phyloP scores from a whole-genome alignment of 225 moss, liverwort and hornwort species.

The Pseudisothecium myosuroides region DNA sequence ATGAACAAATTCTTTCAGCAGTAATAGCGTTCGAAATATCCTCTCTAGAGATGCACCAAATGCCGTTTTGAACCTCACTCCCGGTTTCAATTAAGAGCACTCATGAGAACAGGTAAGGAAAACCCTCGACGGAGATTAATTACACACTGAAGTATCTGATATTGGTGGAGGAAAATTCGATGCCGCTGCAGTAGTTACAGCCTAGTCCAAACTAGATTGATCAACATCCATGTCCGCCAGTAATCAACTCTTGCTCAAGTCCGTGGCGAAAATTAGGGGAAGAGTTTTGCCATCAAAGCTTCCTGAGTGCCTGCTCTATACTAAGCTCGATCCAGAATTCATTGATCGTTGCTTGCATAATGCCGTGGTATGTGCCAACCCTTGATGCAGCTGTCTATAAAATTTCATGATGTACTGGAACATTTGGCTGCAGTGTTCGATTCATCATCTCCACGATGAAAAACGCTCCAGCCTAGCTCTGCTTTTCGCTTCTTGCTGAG shows the following conservation, averaged over 20 bases:
- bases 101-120: background rate
- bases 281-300: background rate
- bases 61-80: background rate
- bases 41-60: no score
- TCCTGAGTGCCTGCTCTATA: background rate
- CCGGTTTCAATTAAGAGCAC: background rate
- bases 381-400: background rate
- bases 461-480: background rate
- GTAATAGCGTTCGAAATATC: background rate
- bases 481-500: background rate
- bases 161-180: background rate
- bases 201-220: background rate
- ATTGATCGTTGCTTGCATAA: background rate
- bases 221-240: background rate
- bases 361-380: background rate
- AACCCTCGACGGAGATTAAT: background rate
- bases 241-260: background rate
- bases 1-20: background rate
- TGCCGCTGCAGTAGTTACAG: background rate
- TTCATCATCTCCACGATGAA: background rate
- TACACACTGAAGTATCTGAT: background rate
- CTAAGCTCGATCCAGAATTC: background rate
- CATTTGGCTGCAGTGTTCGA: background rate
- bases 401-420: background rate
- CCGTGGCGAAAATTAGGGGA: background rate